phyloP scores from a whole-genome alignment of 1,284 basidiomycete species.

The Wallemia mellicola region DNA sequence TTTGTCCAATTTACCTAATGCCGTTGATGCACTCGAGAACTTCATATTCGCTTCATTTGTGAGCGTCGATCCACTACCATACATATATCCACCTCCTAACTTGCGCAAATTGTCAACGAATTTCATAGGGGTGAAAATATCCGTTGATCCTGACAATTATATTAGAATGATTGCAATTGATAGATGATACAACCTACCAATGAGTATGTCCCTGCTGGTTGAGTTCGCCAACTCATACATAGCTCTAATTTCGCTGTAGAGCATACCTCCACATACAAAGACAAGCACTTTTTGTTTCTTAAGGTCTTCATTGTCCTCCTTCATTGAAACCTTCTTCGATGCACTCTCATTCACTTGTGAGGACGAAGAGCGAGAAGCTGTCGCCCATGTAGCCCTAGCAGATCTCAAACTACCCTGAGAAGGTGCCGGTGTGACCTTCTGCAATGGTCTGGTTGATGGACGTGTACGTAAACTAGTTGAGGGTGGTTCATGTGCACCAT shows the following conservation, averaged over 20 bases:
- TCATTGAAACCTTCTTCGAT: not conserved
- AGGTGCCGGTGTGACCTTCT: not conserved
- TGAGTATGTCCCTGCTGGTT: conserved; percentile 61
- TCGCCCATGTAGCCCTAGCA: conserved; percentile 8
- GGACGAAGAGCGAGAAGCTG: conserved; percentile 11
- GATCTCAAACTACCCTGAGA: not conserved
- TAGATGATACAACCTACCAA: no score
- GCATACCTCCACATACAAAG: conserved; percentile 85
- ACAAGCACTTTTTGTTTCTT: conserved; percentile 55
- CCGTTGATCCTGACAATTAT: not conserved
- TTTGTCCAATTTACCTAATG: not conserved
- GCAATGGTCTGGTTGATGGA: no score
- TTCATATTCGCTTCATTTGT: not conserved
- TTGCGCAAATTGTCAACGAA: not conserved
- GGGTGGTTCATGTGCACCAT: not conserved
- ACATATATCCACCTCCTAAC: not conserved
- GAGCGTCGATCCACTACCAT: not conserved
- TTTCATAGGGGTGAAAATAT: not conserved
- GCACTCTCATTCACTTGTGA: conserved; percentile 1
- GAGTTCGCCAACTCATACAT: conserved; percentile 44
- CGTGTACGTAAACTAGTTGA: not conserved
- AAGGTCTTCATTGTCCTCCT: conserved; percentile 15
- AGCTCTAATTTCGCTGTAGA: conserved; percentile 76
- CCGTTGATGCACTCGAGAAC: not conserved
- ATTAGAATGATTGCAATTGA: not conserved